Base-by-base conservation (phyloP, 2,329 filamentous ascomycete genomes). In the Stachybotrys chlorohalonatus region DNA sequence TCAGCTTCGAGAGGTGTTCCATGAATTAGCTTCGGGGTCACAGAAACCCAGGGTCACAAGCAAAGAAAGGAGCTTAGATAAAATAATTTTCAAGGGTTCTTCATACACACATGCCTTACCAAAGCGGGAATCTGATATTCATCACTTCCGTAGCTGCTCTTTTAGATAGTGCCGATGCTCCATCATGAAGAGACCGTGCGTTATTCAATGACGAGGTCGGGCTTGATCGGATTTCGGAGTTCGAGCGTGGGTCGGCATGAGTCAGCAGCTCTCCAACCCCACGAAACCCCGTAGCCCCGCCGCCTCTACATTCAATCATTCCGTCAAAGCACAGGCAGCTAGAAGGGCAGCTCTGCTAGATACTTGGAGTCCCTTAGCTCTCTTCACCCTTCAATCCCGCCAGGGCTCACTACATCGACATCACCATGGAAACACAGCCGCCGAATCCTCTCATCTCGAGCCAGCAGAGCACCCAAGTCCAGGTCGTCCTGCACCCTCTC, bases 401-500 rank as follows among this genome's bases (percentile, higher is more conserved):
- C 24, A 2, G 24, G 4, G 24, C 24, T 24, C 24, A 4, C 24
- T 24, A 4, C 24, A 24, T 24, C 24, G 24, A 24, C 24, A 42
- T 13, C 8, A 13, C 51, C 53, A 85, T 85, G 80, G 75, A 75
- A 55, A 70, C 75, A 57, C 59, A 68, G 56, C 59, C 57, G 56
- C 53, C 59, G 60, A 85, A 84, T 62, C 75, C 83, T 53, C 77
- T 89, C 58, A 68, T 90, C 50, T 89, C 86, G 6, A 78, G 77
- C 55, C 79, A 84, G 64, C 87, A 84, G 70, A 79, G 83, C 61
- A 80, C 81, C 47, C 89, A 94, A 70, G 83, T 95, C 49, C 86
- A 90, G 60, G 84, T 91, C 54, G 84, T 91, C 63, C 83, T 99
- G 16, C 94, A 99, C 66, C 94, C 94, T 31, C 85, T 99, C 51